A percentile compares a stretch with the other conserved stretches of the same genome.
These are phyloP conservation scores for Clitopilus passeckerianus DNA, from an alignment of 768 basidiomycete genomes.

Conservation along the genomic window DNA sequence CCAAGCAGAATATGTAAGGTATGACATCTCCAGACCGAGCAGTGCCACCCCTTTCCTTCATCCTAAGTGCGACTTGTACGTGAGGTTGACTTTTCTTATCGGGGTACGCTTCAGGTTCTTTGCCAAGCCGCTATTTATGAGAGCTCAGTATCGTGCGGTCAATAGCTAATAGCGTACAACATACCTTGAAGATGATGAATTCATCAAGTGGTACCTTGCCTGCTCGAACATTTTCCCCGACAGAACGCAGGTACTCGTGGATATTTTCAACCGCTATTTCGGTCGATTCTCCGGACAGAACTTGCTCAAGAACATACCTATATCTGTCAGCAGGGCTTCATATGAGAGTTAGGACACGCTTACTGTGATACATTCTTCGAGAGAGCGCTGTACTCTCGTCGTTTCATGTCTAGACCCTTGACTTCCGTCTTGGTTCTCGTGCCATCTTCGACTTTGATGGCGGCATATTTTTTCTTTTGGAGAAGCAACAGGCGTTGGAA, in stretches of 20 bases:
- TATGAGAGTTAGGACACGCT: slow-evolving; percentile 21
- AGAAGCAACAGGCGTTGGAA: slow-evolving; percentile 90
- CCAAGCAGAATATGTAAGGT: slow-evolving; percentile 88
- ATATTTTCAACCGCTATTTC: slow-evolving; percentile 88
- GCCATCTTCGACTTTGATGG: slow-evolving; percentile 88
- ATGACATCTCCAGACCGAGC: slow-evolving; percentile 91
- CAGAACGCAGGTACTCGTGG: slow-evolving; percentile 79
- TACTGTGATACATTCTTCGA: slow-evolving; percentile 94
- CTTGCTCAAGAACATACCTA: slow-evolving; percentile 86
- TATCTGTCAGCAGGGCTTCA: not conserved
- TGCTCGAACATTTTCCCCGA: slow-evolving; percentile 74
- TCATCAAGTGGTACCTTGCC: slow-evolving; percentile 86
- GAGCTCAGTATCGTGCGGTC: not conserved
- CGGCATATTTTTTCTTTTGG: slow-evolving; percentile 99
- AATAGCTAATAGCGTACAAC: slow-evolving; percentile 8
- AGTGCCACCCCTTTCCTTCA: slow-evolving; percentile 79
- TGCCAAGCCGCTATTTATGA: slow-evolving; percentile 74
- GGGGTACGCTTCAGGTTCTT: slow-evolving; percentile 95
- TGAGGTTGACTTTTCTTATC: slow-evolving; percentile 95
- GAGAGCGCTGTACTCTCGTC: slow-evolving; percentile 88
- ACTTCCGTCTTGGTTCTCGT: slow-evolving; percentile 77
- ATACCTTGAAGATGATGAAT: slow-evolving; percentile 90
- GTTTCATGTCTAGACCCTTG: slow-evolving; percentile 99
- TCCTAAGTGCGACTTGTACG: slow-evolving; percentile 89
- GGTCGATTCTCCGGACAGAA: slow-evolving; percentile 86